Base-by-base conservation (phyloP, 2,329 filamentous ascomycete species). In the Chrysoporthe austroafricana region DNA sequence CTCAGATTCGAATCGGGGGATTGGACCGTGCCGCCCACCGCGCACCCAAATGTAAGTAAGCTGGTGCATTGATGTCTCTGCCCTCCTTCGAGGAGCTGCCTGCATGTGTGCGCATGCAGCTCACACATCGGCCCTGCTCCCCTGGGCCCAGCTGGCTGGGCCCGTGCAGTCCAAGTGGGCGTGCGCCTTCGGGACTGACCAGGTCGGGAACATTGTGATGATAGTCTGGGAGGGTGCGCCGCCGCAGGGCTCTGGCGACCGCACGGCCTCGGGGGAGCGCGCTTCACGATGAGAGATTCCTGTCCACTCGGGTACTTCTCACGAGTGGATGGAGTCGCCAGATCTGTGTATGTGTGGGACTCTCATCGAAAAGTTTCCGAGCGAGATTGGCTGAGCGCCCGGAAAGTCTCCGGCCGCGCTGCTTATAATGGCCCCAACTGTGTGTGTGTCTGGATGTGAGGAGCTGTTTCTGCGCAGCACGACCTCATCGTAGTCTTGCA, bases 291-390 rank as follows among this genome's bases (percentile, higher is more conserved):
- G 34, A 39, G 44, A 39, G 13, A 1, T 50, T 26, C 36, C 14
- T 26, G 39, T 14, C 32, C n/a, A 18, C 26, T 43, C 18, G 39
- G 50, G 58, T 26, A 64, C 39, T 54, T 64, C 56, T 42, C 62
- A 60, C 57, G 32, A 34, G 39, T 54, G 50, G 50, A 34, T 26
- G 1, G 9, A 39, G 14, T 16, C 5, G 21, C 50, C 21, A 54
- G 21, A 32, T 16, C 13, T 39, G 26, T 18, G 13, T 21, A 54
- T 32, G 13, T 34, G 26, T 54, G 32, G 32, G 50, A 54, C 48
- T 32, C 21, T 52, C 21, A 2, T 26, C 6, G 34, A 21, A 58
- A 58, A 39, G 56, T 58, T 21, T 58, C 56, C 56, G 56, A 42
- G 34, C 34, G 21, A 11, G 13, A 26, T 54, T 13, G 26, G 21